A percentile compares a stretch with the other conserved stretches of the same genome.
Conservation (phyloP, 2,329 filamentous ascomycete species). For the Aphanocladium album region DNA sequence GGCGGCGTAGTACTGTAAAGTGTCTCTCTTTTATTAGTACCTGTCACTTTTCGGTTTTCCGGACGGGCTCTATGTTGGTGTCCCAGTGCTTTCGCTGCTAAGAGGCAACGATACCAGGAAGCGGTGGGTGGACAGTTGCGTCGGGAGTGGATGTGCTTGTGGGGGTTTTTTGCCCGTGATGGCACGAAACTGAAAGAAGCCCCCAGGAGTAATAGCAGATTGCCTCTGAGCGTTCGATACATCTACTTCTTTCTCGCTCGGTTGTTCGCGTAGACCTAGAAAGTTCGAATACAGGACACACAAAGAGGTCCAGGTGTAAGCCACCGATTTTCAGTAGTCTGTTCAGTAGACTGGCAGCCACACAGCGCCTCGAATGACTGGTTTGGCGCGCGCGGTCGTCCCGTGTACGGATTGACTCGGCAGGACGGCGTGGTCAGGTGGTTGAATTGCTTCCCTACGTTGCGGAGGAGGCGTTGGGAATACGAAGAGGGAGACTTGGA, state of each 20-base stretch:
- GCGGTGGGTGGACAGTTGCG: constrained; percentile 1
- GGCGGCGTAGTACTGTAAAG: not conserved
- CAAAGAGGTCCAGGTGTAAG: not conserved
- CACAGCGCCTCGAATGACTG: not conserved
- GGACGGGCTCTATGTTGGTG: not conserved
- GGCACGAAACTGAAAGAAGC: not conserved
- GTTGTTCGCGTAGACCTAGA: not conserved
- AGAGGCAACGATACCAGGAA: not conserved
- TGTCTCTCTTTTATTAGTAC: not conserved
- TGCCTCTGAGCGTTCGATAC: not conserved
- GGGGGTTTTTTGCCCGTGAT: not conserved
- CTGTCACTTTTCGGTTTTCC: not conserved
- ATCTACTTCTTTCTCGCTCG: not conserved
- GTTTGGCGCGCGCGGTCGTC: not conserved
- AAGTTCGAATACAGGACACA: not conserved
- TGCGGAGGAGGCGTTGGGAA: not conserved
- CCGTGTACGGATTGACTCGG: not conserved
- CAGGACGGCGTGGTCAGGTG: not conserved
- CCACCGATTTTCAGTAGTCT: not conserved
- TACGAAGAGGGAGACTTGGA: not conserved
- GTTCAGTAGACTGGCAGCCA: not conserved
- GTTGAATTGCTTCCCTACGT: not conserved
- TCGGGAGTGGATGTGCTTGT: not conserved
- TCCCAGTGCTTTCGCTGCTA: not conserved
- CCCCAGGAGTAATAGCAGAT: not conserved